Evolutionary conservation across 2,329 filamentous ascomycete species (phyloP).

Genomic region (Magnaporthiopsis rhizophila): DNA sequence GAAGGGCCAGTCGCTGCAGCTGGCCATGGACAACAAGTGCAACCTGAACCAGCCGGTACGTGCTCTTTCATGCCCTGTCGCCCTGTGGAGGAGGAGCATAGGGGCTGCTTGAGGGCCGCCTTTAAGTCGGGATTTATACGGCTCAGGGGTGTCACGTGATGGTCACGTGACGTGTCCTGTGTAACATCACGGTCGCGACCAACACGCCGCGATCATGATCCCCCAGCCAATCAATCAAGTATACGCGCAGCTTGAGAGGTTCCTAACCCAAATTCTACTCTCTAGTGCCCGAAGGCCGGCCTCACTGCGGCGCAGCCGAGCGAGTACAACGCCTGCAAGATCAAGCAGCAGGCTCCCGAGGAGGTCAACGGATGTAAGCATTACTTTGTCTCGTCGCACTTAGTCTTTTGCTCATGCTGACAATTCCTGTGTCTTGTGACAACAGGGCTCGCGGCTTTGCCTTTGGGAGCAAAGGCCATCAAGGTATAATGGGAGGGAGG

Average conservation of each 20-base stretch:
- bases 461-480: constrained; percentile 24
- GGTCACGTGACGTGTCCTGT: too few species aligned
- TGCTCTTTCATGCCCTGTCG: neutral
- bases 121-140: too few species aligned
- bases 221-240: too few species aligned
- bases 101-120: too few species aligned
- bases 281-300: constrained; percentile 29
- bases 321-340: constrained; percentile 37
- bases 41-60: constrained; percentile 30
- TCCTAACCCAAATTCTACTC: too few species aligned
- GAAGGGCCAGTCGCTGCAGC: constrained; percentile 40
- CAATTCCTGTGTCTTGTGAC: neutral
- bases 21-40: constrained; percentile 37
- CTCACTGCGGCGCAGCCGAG: constrained; percentile 37
- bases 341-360: constrained; percentile 38
- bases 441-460: constrained; percentile 23
- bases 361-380: constrained; percentile 38
- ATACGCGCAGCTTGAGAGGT: too few species aligned
- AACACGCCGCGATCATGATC: too few species aligned
- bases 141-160: too few species aligned
- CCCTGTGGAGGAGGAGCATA: too few species aligned
- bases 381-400: neutral
- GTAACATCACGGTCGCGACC: too few species aligned
- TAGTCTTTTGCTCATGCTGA: neutral
- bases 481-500: constrained; percentile 16